Conservation (phyloP, 306 rosid genomes). For the Canavalia ensiformis region DNA sequence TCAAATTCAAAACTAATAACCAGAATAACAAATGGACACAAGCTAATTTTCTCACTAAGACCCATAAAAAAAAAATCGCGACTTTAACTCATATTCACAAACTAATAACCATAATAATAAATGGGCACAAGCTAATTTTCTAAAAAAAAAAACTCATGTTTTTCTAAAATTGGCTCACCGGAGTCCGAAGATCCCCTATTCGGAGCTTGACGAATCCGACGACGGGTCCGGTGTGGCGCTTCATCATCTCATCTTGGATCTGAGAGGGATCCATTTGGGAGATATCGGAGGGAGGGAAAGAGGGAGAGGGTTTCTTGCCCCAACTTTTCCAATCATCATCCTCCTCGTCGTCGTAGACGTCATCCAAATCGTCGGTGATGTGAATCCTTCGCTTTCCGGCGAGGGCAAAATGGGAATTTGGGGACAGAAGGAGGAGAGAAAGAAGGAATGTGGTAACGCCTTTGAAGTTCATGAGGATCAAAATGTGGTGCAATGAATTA, state of each 20-base stretch:
- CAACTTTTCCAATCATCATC: slow-evolving; percentile 88
- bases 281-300: slow-evolving; percentile 64
- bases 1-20: neutral
- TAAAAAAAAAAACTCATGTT: too few relatives aligned
- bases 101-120: neutral
- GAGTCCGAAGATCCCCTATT: slow-evolving; percentile 66
- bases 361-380: slow-evolving; percentile 89
- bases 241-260: slow-evolving; percentile 84
- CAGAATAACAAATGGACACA: neutral
- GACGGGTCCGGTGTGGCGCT: slow-evolving; percentile 72
- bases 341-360: slow-evolving; percentile 87
- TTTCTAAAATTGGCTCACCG: slow-evolving; percentile 51
- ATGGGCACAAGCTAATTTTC: neutral
- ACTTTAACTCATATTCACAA: slow-evolving; percentile 21
- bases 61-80: neutral
- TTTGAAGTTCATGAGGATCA: slow-evolving; percentile 44
- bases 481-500: neutral
- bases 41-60: neutral
- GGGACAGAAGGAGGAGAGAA: slow-evolving; percentile 39
- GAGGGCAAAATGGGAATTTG: slow-evolving; percentile 46
- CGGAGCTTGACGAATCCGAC: slow-evolving; percentile 92
- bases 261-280: slow-evolving; percentile 69
- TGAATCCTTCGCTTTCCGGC: slow-evolving; percentile 71
- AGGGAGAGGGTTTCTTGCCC: slow-evolving; percentile 76
- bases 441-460: slow-evolving; percentile 44